A percentile compares a stretch with the other conserved stretches of the same genome.
phyloP scores from a whole-genome alignment of 768 basidiomycete species.

The Mycena galopus region DNA sequence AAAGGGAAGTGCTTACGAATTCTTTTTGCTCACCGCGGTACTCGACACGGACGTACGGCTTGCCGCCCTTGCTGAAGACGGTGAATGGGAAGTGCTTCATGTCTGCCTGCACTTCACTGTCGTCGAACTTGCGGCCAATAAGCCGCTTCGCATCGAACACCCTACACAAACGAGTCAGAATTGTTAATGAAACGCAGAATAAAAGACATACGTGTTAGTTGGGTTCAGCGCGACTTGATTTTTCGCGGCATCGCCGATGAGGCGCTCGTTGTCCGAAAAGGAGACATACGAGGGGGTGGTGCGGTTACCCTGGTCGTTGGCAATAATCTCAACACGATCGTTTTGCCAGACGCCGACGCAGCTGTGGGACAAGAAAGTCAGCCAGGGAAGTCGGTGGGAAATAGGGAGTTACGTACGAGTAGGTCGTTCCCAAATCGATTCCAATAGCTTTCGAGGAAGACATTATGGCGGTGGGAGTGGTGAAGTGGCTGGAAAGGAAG shows the following conservation, averaged over 20 bases:
- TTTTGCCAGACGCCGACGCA: slow-evolving; percentile 60
- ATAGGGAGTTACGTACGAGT: slow-evolving; percentile 55
- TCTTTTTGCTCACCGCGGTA: slow-evolving; percentile 64
- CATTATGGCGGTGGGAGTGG: no score
- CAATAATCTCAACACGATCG: slow-evolving; percentile 80
- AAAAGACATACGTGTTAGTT: slow-evolving; percentile 67
- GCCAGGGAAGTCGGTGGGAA: no score
- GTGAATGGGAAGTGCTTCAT: no score
- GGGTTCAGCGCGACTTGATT: slow-evolving; percentile 84
- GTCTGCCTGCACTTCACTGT: no score
- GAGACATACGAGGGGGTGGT: slow-evolving; percentile 94
- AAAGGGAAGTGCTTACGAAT: slow-evolving; percentile 52
- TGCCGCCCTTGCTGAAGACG: no score
- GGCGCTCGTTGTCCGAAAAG: slow-evolving; percentile 89
- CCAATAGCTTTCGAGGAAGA: slow-evolving; percentile 43
- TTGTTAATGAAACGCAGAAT: neutral
- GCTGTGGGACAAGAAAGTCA: slow-evolving; percentile 34
- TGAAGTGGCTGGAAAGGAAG: no score
- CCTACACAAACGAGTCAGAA: no score
- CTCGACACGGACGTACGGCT: no score
- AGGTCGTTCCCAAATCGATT: slow-evolving; percentile 74
- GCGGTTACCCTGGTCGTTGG: slow-evolving; percentile 91
- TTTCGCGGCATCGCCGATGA: no score
- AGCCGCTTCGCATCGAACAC: no score
- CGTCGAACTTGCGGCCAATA: no score